These are phyloP conservation scores for Neodidymelliopsis sp. DNA, from an alignment of 2,329 filamentous ascomycete species.

Conservation along the genomic window DNA sequence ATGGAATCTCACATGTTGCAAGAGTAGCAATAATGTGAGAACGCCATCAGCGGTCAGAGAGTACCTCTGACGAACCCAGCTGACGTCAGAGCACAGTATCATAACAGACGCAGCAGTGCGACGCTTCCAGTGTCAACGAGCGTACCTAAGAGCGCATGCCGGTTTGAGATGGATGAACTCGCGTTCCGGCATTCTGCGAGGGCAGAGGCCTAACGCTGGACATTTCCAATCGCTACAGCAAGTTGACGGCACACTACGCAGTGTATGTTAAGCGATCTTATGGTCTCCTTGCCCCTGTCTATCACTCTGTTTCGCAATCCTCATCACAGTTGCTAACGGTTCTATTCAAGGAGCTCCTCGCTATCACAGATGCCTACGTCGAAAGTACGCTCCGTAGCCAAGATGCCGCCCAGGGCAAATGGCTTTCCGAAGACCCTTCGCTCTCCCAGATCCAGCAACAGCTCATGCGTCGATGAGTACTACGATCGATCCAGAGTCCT, in stretches of 20 bases:
- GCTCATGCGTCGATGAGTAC: conserved; percentile 41
- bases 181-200: conserved; percentile 59
- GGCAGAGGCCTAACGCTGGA: conserved; percentile 56
- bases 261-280: conserved; percentile 49
- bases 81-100: conserved; percentile 55
- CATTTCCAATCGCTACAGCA: conserved; percentile 59
- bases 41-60: conserved; percentile 6
- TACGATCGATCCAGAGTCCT: conserved; percentile 6
- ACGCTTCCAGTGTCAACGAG: conserved; percentile 67
- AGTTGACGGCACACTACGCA: conserved; percentile 57
- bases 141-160: conserved; percentile 66
- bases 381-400: conserved; percentile 62
- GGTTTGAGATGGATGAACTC: conserved; percentile 66
- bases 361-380: conserved; percentile 65
- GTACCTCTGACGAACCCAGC: conserved; percentile 14
- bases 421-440: conserved; percentile 67
- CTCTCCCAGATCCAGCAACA: conserved; percentile 58
- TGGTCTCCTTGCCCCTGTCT: neutral
- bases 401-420: conserved; percentile 65
- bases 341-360: conserved; percentile 60
- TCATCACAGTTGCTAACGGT: conserved; percentile 17
- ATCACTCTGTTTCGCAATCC: neutral
- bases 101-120: conserved; percentile 67
- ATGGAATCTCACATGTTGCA: neutral
- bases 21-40: neutral